A percentile compares a stretch with the other conserved stretches of the same genome.
Conservation (phyloP, 192 early-diverging fungal species). For the Gryganskiella cystojenkinii region DNA sequence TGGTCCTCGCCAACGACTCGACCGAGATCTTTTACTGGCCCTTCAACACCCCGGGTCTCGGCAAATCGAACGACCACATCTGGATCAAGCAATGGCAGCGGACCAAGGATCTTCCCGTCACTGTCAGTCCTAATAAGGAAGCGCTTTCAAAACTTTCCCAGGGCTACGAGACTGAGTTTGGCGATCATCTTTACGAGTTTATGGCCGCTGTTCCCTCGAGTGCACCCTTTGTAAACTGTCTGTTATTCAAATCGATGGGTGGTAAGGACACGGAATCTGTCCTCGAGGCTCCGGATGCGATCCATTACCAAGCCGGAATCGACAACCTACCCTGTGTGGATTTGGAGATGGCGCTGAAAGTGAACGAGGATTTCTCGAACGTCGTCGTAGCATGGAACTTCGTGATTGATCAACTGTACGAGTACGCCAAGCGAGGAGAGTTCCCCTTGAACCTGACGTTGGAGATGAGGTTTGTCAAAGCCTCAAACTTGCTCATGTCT, state of each 20-base stretch:
- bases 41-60: conserved; percentile 13
- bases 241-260: conserved; percentile 6
- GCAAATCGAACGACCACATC: conserved; percentile 24
- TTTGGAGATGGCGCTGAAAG: conserved; percentile 42
- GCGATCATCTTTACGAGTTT: conserved; percentile 13
- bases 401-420: conserved; percentile 20
- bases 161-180: conserved; percentile 12
- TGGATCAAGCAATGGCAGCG: conserved; percentile 54
- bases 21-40: conserved; percentile 57
- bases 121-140: neutral
- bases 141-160: neutral
- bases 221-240: conserved; percentile 30
- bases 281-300: conserved; percentile 33
- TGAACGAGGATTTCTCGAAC: conserved; percentile 40
- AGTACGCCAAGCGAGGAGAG: conserved; percentile 18
- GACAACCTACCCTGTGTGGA: conserved; percentile 23
- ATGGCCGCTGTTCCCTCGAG: conserved; percentile 11
- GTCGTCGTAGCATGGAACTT: conserved; percentile 19
- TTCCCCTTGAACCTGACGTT: conserved; percentile 33
- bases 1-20: conserved; percentile 33
- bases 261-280: conserved; percentile 1
- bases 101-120: conserved; percentile 8
- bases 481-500: conserved; percentile 24
- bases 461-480: conserved; percentile 44
- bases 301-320: conserved; percentile 48